These are phyloP conservation scores for Penicillium angulare DNA, from an alignment of 495 filamentous ascomycete species.

Conservation along the genomic window DNA sequence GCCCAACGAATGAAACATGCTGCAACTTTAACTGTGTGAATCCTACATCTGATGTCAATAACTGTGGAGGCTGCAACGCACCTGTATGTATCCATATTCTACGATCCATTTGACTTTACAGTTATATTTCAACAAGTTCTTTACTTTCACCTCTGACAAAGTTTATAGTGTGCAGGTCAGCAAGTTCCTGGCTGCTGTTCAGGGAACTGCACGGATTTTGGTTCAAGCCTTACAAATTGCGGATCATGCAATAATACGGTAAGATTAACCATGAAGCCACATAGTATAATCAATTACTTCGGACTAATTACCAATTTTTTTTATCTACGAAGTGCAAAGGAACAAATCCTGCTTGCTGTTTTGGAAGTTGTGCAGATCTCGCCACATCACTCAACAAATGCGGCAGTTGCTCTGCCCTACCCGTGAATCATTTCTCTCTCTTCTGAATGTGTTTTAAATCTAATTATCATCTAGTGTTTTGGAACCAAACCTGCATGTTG, in stretches of 20 bases:
- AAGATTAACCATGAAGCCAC: not conserved
- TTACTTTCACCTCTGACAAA: not conserved
- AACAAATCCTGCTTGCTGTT: conserved; percentile 13
- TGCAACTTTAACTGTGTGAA: conserved; percentile 21
- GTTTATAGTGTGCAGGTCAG: conserved; percentile 12
- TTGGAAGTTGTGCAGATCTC: conserved; percentile 14
- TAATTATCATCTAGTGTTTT: not conserved
- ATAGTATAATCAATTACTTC: not conserved
- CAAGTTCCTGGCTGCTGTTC: conserved; percentile 17
- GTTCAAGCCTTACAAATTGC: conserved; percentile 5
- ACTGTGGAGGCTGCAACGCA: conserved; percentile 17
- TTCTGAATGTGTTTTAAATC: not conserved
- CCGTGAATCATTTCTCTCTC: conserved; percentile 2
- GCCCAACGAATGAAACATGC: conserved; percentile 10
- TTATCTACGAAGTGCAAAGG: conserved; percentile 12
- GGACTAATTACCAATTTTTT: not conserved
- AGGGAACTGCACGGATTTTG: conserved; percentile 15
- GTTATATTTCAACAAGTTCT: not conserved
- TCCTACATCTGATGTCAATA: conserved; percentile 4
- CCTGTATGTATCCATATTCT: not conserved
- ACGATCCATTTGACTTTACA: not conserved
- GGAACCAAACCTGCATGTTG: conserved; percentile 13
- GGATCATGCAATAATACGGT: conserved; percentile 13
- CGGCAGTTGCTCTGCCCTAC: conserved; percentile 7
- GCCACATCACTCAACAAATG: conserved; percentile 4